phyloP scores from a whole-genome alignment of 129 eudicot genomes.

The Flaveria trinervia region DNA sequence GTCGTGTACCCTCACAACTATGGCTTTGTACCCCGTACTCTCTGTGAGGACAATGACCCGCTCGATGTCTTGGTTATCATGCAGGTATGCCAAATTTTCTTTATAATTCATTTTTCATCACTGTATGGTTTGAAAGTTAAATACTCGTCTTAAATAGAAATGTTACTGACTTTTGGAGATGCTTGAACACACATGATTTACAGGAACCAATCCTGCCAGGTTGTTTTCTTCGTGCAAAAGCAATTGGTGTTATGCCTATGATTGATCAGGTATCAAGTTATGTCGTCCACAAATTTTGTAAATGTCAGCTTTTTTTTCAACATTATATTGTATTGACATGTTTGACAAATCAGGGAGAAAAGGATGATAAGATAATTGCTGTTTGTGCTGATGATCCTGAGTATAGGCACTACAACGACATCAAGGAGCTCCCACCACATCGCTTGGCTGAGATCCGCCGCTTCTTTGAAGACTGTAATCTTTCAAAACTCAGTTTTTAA shows the following conservation, averaged over 20 bases:
- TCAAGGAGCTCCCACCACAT: conserved; percentile 90
- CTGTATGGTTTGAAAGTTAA: neutral
- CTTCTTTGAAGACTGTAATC: conserved; percentile 97
- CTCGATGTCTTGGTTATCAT: conserved; percentile 92
- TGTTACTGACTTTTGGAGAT: conserved; percentile 6
- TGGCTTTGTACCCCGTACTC: conserved; percentile 94
- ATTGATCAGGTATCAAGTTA: conserved; percentile 70
- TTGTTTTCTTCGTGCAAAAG: conserved; percentile 90
- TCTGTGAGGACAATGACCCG: conserved; percentile 95
- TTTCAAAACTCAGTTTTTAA: conserved; percentile 26
- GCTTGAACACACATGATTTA: conserved; percentile 19
- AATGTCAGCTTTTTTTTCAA: neutral
- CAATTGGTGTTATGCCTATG: conserved; percentile 98
- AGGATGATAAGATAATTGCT: conserved; percentile 98
- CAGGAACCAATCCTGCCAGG: conserved; percentile 98
- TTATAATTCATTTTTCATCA: neutral
- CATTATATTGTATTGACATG: neutral
- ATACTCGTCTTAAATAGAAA: neutral
- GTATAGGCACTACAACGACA: conserved; percentile 73
- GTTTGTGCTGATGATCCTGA: conserved; percentile 99
- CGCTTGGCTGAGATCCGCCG: conserved; percentile 97
- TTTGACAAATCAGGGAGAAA: conserved; percentile 69
- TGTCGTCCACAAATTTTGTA: neutral
- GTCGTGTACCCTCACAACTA: conserved; percentile 97
- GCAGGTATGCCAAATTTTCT: conserved; percentile 58